A percentile compares a stretch with the other conserved stretches of the same genome.
phyloP scores from a whole-genome alignment of 495 filamentous ascomycete species.

The Podospora sp. region DNA sequence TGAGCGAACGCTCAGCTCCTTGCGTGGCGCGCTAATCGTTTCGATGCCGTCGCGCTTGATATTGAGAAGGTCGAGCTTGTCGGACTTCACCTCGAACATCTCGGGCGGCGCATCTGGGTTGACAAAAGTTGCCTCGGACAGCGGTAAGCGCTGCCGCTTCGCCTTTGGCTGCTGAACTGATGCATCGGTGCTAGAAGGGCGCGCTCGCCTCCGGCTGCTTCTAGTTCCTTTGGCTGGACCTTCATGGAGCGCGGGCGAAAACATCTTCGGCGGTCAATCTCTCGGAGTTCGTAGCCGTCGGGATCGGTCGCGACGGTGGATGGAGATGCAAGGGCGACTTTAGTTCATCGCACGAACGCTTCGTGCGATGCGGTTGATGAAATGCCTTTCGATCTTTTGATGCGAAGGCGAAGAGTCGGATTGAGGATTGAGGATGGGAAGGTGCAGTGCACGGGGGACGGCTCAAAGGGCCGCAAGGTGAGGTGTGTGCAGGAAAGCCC shows the following conservation, averaged over 20 bases:
- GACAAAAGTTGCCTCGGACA: slow-evolving; percentile 57
- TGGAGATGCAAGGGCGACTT: background rate
- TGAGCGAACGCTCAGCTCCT: slow-evolving; percentile 63
- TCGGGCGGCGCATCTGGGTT: slow-evolving; percentile 50
- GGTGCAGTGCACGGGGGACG: slow-evolving; percentile 1
- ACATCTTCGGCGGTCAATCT: slow-evolving; percentile 52
- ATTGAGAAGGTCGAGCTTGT: slow-evolving; percentile 44
- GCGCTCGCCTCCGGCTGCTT: slow-evolving; percentile 65
- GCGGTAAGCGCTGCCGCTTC: slow-evolving; percentile 69
- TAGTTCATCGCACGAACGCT: slow-evolving; percentile 17
- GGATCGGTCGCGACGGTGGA: slow-evolving; percentile 9
- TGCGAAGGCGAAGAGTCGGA: background rate
- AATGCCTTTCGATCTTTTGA: slow-evolving; percentile 1
- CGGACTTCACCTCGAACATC: slow-evolving; percentile 51
- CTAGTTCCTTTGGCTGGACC: slow-evolving; percentile 57
- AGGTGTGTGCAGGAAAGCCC: slow-evolving; percentile 24
- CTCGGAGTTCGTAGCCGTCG: slow-evolving; percentile 24
- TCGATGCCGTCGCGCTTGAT: slow-evolving; percentile 51
- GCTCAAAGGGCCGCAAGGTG: slow-evolving; percentile 4
- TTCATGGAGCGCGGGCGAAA: slow-evolving; percentile 56
- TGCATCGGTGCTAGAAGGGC: slow-evolving; percentile 66
- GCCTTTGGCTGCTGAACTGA: slow-evolving; percentile 66
- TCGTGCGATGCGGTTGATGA: slow-evolving; percentile 10
- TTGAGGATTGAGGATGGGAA: slow-evolving; percentile 6
- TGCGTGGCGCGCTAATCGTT: slow-evolving; percentile 40